Conservation (phyloP, 1,139 yeast species). For the Ashbya aceris region DNA sequence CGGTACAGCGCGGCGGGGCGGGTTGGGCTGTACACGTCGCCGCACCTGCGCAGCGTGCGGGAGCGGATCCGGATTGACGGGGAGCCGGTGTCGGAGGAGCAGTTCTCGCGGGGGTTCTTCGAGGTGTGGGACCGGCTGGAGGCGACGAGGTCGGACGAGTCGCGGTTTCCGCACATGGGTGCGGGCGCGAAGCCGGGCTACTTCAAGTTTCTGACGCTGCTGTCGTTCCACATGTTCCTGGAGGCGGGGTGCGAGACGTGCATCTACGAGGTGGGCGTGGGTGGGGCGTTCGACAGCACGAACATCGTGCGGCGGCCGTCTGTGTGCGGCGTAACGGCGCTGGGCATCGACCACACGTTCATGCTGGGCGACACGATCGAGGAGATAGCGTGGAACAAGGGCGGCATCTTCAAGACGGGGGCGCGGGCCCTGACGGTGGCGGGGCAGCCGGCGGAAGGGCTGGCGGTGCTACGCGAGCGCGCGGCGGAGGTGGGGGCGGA, state of each 20-base stretch:
- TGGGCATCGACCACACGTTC: slow-evolving; percentile 88
- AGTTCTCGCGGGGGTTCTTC: slow-evolving; percentile 81
- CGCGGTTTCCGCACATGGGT: slow-evolving; percentile 64
- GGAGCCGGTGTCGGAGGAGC: slow-evolving; percentile 66
- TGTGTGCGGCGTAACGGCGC: slow-evolving; percentile 74
- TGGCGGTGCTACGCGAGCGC: slow-evolving; percentile 46
- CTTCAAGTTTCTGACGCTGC: slow-evolving; percentile 78
- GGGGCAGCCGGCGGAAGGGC: slow-evolving; percentile 46
- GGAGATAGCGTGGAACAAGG: slow-evolving; percentile 92
- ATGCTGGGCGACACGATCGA: slow-evolving; percentile 84
- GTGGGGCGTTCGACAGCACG: slow-evolving; percentile 94
- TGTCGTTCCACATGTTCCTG: slow-evolving; percentile 85
- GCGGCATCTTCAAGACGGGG: slow-evolving; percentile 75
- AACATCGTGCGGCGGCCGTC: slow-evolving; percentile 74
- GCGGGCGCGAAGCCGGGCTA: slow-evolving; percentile 79
- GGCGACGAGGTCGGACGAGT: slow-evolving; percentile 44
- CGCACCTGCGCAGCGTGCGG: slow-evolving; percentile 86
- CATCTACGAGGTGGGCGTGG: slow-evolving; percentile 95
- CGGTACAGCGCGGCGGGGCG: slow-evolving; percentile 47
- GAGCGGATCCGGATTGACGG: slow-evolving; percentile 90
- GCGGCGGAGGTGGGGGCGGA: slow-evolving; percentile 55
- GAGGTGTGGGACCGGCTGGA: slow-evolving; percentile 86
- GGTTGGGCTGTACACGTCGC: slow-evolving; percentile 88
- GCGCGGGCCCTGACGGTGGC: slow-evolving; percentile 60
- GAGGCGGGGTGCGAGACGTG: slow-evolving; percentile 87